Evolutionary conservation across 2,329 filamentous ascomycete genomes (phyloP), one percentile per base, ranked within the genome.

Genomic region (Periconia sp.): DNA sequence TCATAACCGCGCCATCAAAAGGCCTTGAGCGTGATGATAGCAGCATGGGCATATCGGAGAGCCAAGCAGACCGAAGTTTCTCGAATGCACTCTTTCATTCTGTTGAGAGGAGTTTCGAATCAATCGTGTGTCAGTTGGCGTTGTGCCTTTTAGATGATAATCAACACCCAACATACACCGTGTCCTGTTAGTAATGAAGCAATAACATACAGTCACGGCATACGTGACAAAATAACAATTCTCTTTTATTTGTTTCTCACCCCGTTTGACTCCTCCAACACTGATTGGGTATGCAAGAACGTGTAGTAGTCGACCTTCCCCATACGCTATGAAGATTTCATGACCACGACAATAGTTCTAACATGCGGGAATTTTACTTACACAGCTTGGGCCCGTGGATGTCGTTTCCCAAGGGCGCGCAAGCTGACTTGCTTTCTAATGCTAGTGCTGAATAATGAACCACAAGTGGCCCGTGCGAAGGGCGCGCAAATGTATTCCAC

Each of bases 381-480:
- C 5, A 23, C 12, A 15, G 19, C 25, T 15, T 24, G 5, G 35
- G 41, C 29, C 38, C 43, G 41, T 21, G 16, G 12, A 37, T 38
- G 37, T 37, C 36, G 21, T 25, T 23, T 34, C 22, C 33, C 19
- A 26, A 41, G 28, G 37, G 31, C 42, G 32, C 36, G 31, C 19
- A 11, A 9, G n/a, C 11, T 13, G 18, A 17, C 12, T 30, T 17
- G 17, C 28, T 22, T 32, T 15, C n/a, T n/a, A 12, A 23, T 6
- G 19, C 16, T 37, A 38, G 23, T 24, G 39, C 43, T 46, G 43
- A 43, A 46, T 40, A 40, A 46, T 44, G n/a, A 21, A 22, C 15
- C 9, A 24, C 41, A 31, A 3, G 13, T 7, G 38, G 43, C n/a
- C 42, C 30, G 32, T 40, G 40, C 47, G 36, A 9, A 50, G 43